Evolutionary conservation across 129 eudicot genomes (phyloP).

Genomic region (Ambrosia artemisiifolia): DNA sequence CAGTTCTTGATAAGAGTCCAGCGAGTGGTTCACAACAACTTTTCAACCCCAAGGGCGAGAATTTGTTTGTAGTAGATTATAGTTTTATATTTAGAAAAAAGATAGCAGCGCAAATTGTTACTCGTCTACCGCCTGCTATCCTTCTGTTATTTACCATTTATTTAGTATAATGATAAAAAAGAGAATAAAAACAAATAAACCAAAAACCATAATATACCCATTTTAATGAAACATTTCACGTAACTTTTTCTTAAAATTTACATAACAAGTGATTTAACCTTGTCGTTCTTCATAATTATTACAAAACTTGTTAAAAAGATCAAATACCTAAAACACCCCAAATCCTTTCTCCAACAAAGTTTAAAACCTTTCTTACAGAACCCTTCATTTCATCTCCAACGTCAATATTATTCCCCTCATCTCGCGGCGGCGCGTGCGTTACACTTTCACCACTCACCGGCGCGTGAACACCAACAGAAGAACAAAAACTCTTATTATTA

Average conservation of each 20-base stretch:
- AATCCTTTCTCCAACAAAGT: slow-evolving; percentile 51
- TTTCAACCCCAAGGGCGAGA: too few species aligned
- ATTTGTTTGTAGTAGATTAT: too few species aligned
- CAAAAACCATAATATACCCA: too few species aligned
- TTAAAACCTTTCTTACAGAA: slow-evolving; percentile 43
- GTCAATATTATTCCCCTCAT: background rate
- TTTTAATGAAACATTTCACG: too few species aligned
- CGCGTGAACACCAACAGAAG: slow-evolving; percentile 17
- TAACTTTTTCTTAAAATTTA: slow-evolving; percentile 24
- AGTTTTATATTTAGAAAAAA: too few species aligned
- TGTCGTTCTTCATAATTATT: background rate
- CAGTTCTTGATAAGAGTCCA: too few species aligned
- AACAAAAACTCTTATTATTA: background rate
- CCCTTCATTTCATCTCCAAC: slow-evolving; percentile 31
- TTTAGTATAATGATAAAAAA: too few species aligned
- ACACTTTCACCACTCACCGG: slow-evolving; percentile 9
- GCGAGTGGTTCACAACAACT: too few species aligned
- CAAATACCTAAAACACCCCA: slow-evolving; percentile 60
- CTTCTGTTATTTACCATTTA: too few species aligned
- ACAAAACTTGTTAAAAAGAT: slow-evolving; percentile 17
- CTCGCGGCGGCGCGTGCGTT: slow-evolving; percentile 10
- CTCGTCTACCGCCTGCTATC: too few species aligned
- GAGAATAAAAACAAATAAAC: too few species aligned
- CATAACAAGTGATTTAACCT: slow-evolving; percentile 16
- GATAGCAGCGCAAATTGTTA: too few species aligned